Percentiles rank a stretch among this genome's conserved stretches.
phyloP scores from a whole-genome alignment of 2,329 filamentous ascomycete species.

The Aspergillus neoniger region DNA sequence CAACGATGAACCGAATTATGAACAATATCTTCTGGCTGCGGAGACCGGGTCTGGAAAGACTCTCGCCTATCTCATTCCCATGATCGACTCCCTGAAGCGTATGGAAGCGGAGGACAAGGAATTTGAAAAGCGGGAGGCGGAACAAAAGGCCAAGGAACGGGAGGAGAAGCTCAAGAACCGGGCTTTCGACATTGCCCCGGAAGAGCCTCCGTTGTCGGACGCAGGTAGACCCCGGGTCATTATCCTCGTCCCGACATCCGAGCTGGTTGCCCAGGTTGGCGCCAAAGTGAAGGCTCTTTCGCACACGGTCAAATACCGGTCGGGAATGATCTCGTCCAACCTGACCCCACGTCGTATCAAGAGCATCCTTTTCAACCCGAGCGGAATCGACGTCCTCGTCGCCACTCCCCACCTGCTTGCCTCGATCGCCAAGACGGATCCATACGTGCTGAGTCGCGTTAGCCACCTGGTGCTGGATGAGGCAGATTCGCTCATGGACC shows the following conservation, averaged over 20 bases:
- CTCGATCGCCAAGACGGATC: slow-evolving; percentile 84
- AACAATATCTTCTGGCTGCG: slow-evolving; percentile 80
- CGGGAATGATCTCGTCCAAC: slow-evolving; percentile 77
- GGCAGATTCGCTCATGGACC: slow-evolving; percentile 92
- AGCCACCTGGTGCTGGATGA: slow-evolving; percentile 89
- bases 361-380: slow-evolving; percentile 75
- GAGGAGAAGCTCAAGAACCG: slow-evolving; percentile 54
- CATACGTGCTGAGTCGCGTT: slow-evolving; percentile 89
- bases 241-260: slow-evolving; percentile 86
- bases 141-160: slow-evolving; percentile 57
- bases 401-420: slow-evolving; percentile 86
- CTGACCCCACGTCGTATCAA: slow-evolving; percentile 78
- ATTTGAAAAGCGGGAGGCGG: slow-evolving; percentile 56
- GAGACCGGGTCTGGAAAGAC: slow-evolving; percentile 98
- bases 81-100: slow-evolving; percentile 80
- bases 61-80: slow-evolving; percentile 83
- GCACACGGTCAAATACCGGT: slow-evolving; percentile 83
- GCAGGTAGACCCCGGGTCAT: slow-evolving; percentile 76
- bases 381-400: slow-evolving; percentile 81
- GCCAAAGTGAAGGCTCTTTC: slow-evolving; percentile 77
- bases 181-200: slow-evolving; percentile 62
- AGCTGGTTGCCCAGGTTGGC: slow-evolving; percentile 87
- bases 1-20: slow-evolving; percentile 51
- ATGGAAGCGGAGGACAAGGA: slow-evolving; percentile 66
- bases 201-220: slow-evolving; percentile 66